Percentiles rank a stretch among this genome's conserved stretches.
phyloP scores from a whole-genome alignment of 2,329 filamentous ascomycete genomes.

The Fusarium sp. region DNA sequence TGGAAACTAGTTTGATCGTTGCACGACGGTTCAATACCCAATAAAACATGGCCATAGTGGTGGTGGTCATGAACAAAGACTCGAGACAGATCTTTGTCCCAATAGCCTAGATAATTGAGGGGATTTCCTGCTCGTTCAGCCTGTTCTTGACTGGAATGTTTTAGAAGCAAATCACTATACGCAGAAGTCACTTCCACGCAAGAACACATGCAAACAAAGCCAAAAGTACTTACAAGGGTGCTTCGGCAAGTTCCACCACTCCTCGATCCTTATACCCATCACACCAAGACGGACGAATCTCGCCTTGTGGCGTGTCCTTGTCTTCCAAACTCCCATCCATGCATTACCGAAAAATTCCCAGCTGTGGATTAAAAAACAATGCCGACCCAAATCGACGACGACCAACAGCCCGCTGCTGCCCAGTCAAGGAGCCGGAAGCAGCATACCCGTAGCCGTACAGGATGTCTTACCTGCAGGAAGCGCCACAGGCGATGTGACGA shows the following conservation, averaged over 20 bases:
- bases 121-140: not conserved
- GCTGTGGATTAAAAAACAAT: not conserved
- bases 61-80: not conserved
- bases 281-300: not conserved
- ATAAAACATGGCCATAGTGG: not conserved
- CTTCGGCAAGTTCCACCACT: not conserved
- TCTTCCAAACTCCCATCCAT: not conserved
- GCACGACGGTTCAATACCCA: not conserved
- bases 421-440: slow-evolving; percentile 7
- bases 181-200: not conserved
- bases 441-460: slow-evolving; percentile 36
- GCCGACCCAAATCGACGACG: not conserved
- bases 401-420: not conserved
- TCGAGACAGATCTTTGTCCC: not conserved
- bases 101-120: not conserved
- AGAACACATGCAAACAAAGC: not conserved
- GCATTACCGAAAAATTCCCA: not conserved
- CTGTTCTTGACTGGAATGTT: not conserved
- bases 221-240: not conserved
- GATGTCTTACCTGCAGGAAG: slow-evolving; percentile 39
- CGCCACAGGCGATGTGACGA: slow-evolving; percentile 38
- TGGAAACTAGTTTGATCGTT: not conserved
- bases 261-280: not conserved
- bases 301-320: not conserved
- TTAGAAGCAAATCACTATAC: not conserved